Base-by-base conservation (phyloP, 331 rosid genomes). In the Cydonia oblonga region DNA sequence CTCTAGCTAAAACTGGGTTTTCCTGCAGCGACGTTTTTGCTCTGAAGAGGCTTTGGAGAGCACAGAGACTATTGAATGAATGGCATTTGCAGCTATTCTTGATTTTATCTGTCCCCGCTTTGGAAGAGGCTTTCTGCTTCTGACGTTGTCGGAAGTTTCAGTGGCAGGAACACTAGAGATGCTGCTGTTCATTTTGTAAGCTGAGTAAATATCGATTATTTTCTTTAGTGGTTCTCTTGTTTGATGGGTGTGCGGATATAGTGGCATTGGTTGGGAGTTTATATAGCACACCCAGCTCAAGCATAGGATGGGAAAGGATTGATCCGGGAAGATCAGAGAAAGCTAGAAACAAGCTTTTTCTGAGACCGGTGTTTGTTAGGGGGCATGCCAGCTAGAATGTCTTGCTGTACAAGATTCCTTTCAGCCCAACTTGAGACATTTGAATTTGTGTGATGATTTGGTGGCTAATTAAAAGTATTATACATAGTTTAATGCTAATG, bases 61-160 rank as follows among this genome's bases (percentile, higher is more conserved):
- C 26, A 79, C 80, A 40, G 84, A 84, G 2, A 84, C 63, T 9
- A 90, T 83, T 40, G 86, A 90, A 54, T 83, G 80, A 77, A 88
- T 76, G 66, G 90, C 93, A 78, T 70, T 78, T 3, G 84, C 76
- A 0, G 89, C 92, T 29, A 90, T 86, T 80, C 81, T 88, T 5
- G 86, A 83, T 64, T 88, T 30, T 35, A 90, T 82, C 77, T 83
- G 92, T 19, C 96, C 95, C 80, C 96, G 82, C 74, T 75, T 88
- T 9, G 96, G 96, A 59, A 85, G 82, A n/a, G 95, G 87, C 77
- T 23, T 83, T 54, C 75, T 60, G 44, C 74, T 69, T 60, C 73
- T 76, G 10, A 79, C 54, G 42, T 79, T 77, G 78, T 78, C 70
- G 1, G 16, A 64, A 67, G 64, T 71, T 75, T 75, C 79, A 44